phyloP scores from a whole-genome alignment of 495 filamentous ascomycete species.

The Hypoxylon trugodes region DNA sequence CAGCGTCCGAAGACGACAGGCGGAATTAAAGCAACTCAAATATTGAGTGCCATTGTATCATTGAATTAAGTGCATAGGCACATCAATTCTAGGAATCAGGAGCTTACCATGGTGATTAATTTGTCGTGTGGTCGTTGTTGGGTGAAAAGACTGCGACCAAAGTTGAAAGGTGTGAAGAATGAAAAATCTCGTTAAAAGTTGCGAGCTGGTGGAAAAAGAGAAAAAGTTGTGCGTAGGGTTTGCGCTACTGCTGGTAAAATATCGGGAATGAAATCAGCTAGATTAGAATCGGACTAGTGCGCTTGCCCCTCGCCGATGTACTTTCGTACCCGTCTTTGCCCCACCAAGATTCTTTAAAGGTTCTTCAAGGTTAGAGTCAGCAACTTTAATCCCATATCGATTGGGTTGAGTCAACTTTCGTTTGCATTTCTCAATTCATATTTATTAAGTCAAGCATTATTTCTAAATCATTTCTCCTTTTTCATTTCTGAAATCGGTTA shows the following conservation, averaged over 20 bases:
- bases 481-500: background rate
- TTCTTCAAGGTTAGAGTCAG: constrained; percentile 22
- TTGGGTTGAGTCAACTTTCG: constrained; percentile 11
- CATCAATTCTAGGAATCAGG: constrained; percentile 37
- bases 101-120: constrained; percentile 57
- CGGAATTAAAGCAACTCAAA: constrained; percentile 59
- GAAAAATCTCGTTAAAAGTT: constrained; percentile 36
- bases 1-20: constrained; percentile 61
- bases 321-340: constrained; percentile 10
- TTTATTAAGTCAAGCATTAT: background rate
- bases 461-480: background rate
- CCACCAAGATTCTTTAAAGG: constrained; percentile 34
- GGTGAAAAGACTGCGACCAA: constrained; percentile 27
- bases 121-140: constrained; percentile 42
- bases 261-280: constrained; percentile 27
- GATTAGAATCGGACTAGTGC: constrained; percentile 5
- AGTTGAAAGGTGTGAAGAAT: constrained; percentile 35
- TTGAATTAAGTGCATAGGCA: constrained; percentile 33
- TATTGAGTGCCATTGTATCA: constrained; percentile 42
- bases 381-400: background rate
- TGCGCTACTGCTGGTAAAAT: constrained; percentile 34
- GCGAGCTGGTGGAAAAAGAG: constrained; percentile 9
- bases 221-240: constrained; percentile 40
- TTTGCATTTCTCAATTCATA: background rate
- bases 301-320: constrained; percentile 35